Base-by-base conservation (phyloP, 1,284 basidiomycete genomes). In the Sporisorium scitamineum region DNA sequence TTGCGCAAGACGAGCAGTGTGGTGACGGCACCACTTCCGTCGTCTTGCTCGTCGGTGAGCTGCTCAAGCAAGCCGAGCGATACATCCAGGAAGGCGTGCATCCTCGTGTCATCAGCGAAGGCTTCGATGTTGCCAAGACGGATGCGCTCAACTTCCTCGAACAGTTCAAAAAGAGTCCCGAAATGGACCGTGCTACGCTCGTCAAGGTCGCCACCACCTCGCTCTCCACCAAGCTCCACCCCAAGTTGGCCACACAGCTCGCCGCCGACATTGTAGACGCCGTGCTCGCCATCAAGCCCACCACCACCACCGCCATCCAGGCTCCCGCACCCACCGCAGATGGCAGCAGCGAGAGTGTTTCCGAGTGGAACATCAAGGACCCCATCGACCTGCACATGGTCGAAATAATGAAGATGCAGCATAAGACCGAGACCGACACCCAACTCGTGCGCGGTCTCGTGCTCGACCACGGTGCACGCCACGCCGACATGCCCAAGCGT, bases 361-460 rank as follows among this genome's bases (percentile, higher is more conserved):
- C 57, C 11, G 79, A 84, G 45, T 84, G 83, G 82, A 64, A 79
- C 67, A 73, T 79, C 55, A 78, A 74, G 53, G 80, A 84, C 53
- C 95, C 95, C 51, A 97, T 99, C 85, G 97, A 99, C 88, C 88
- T 99, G 73, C 96, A 99, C 88, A 99, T 99, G 97, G 89, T 99
- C 62, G 97, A 99, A 87, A 92, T 99, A 81, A 99, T 99, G 96
- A 99, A 99, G 89, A 99, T 99, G 97, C 96, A 98, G 87, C 97
- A 99, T 88, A 92, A 95, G 84, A 95, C 93, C 57, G 95, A 97
- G 67, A 95, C 94, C 48, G 97, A 99, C 87, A 99, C 97, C n/a
- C 93, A 97, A 86, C 90, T 99, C 55, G 89, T 99, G 80, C 92
- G 93, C 79, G 97, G 97, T 57, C 89, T 99, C 63, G 97, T 99